Conservation (phyloP, 2,329 filamentous ascomycete species). For the Chaetomium sp. region DNA sequence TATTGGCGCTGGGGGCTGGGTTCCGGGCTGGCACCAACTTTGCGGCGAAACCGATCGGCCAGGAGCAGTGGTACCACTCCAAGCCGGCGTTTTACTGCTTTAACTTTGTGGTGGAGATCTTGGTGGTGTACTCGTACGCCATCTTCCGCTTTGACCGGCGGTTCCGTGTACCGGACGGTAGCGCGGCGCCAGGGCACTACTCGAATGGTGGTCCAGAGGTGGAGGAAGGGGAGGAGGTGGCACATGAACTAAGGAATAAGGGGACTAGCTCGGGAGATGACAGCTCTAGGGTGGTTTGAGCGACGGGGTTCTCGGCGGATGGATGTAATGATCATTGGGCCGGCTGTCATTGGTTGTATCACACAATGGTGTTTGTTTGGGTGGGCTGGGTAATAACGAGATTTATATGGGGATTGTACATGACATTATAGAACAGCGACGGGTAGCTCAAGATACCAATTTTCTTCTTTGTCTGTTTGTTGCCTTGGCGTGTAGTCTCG, state of each 20-base stretch:
- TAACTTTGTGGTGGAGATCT: conserved; percentile 70
- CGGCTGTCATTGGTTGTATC: too few species aligned
- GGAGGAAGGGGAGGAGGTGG: background rate
- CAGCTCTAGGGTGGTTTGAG: background rate
- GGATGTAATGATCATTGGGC: too few species aligned
- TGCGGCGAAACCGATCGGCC: conserved; percentile 39
- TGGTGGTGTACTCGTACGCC: conserved; percentile 62
- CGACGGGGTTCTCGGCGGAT: background rate
- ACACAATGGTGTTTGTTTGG: too few species aligned
- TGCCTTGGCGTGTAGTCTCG: too few species aligned
- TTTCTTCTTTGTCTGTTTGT: too few species aligned
- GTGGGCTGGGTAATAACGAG: too few species aligned
- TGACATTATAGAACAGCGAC: too few species aligned
- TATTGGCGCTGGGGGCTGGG: conserved; percentile 62
- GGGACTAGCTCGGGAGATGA: background rate
- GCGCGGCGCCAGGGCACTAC: conserved; percentile 49
- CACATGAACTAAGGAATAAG: background rate
- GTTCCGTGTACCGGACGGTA: conserved; percentile 68
- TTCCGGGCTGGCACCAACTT: conserved; percentile 60
- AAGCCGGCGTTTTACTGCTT: conserved; percentile 73
- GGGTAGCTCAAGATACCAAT: too few species aligned
- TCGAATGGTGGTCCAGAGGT: background rate
- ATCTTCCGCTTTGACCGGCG: conserved; percentile 64
- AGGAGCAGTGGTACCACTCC: conserved; percentile 64
- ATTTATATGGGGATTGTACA: too few species aligned